Base-by-base conservation (phyloP, 2,329 filamentous ascomycete genomes). In the Raffaelea ambrosiae region DNA sequence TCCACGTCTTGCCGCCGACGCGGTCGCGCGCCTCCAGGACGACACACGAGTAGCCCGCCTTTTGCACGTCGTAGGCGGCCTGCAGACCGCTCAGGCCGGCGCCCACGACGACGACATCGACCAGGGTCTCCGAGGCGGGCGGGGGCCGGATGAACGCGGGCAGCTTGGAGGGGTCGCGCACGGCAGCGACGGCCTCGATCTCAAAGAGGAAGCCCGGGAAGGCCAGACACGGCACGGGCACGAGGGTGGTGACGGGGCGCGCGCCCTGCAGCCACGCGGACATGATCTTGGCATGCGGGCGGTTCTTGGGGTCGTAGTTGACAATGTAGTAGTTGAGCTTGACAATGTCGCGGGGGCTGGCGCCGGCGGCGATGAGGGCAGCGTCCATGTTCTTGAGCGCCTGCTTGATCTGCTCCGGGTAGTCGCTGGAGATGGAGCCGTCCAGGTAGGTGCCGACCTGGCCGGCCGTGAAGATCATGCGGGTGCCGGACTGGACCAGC, bases 1-100 rank as follows among this genome's bases (percentile, higher is more conserved):
- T 64, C n/a, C n/a, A 73, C 0, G 70, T 74, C 58, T 77, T 78
- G 7, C 75, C 74, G 0, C 74, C 74, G 0, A 77, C 69, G 0
- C 71, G 65, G 39, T 73, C 63, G 5, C 68, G 62, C 1, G 73
- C 73, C 53, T 78, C 75, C 1, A 78, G 58, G 0, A 78, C 63
- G 0, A 69, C 48, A n/a, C 63, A 61, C 0, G 63, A 64, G 22
- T 35, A 40, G 21, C 52, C 50, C 2, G 46, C 41, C n/a, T 31
- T 22, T 20, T 51, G 49, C 14, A 48, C 18, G 3, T 48, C 48
- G 38, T 45, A 38, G 8, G 47, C 52, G 5, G 52, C 46, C 31
- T 47, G 41, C 21, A 53, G 48, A 1, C 51, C 51, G 10, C 29
- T 36, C 22, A 51, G 45, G 8, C 51, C 51, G 8, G 45, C 51